Evolutionary conservation across 805 yeast genomes (phyloP), one percentile per base, ranked within the genome.

Genomic region (Millerozyma miso): DNA sequence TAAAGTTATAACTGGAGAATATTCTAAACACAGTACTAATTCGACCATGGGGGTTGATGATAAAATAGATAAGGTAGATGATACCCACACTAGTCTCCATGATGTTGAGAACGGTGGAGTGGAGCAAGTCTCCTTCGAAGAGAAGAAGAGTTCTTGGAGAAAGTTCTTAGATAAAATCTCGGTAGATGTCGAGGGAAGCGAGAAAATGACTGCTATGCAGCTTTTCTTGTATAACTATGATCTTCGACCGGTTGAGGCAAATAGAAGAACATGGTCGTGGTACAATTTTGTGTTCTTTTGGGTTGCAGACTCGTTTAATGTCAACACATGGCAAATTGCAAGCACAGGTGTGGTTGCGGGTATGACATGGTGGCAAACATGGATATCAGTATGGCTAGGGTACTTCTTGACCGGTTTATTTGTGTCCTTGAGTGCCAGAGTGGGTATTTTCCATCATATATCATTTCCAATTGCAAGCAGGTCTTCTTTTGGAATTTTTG

Each of bases 261-360:
- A 67, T 3, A 79, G 95, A 54, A 73, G 96, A 55, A 75, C 77
- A n/a, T 88, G 97, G 97, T 67, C 77, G 20, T 86, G 95, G 95
- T 81, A 71, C 62, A 86, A 88, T 60, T 88, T 68, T 58, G 81
- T 85, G 12, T 80, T 77, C 49, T 85, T 86, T 54, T 88, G 97
- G 97, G 62, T 88, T 44, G 88, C 96, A 0, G 97, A 88, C 59
- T 81, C 95, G 26, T 86, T 88, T 68, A 88, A 88, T 64, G 80
- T 88, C 58, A 88, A 86, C 60, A 87, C 96, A 4, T 88, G 91
- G 88, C 89, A 85, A 69, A 87, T 88, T 53, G 96, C 95, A 2
- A 81, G 91, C 6, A 85, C 95, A 0, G 95, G 95, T 54, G 63
- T 69, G 31, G 83, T 85, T 44, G 70, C 73, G 41, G 93, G 93